Evolutionary conservation across 352 stramenopile species (phyloP).

Genomic region (Phytopythium aichiense): DNA sequence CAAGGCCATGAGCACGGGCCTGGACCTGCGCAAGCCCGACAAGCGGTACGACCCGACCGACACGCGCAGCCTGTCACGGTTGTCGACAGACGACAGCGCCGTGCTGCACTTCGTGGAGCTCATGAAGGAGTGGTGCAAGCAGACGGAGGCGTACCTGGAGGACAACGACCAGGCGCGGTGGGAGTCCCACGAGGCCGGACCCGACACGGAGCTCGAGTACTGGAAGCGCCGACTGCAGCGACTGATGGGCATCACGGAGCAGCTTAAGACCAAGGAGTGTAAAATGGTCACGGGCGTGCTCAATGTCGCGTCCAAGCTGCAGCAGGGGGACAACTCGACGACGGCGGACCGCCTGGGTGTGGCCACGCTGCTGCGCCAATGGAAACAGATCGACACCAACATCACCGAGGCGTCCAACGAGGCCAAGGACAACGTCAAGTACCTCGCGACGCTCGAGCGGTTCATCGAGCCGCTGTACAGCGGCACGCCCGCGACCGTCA

Average conservation of each 20-base stretch:
- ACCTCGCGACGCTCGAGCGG: constrained; percentile 73
- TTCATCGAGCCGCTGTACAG: constrained; percentile 86
- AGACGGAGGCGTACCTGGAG: constrained; percentile 84
- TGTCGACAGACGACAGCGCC: constrained; percentile 63
- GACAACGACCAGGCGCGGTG: constrained; percentile 76
- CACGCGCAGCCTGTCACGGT: constrained; percentile 57
- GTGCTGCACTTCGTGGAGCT: constrained; percentile 86
- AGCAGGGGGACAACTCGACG: constrained; percentile 29
- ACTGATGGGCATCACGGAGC: constrained; percentile 85
- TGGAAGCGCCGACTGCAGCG: constrained; percentile 81
- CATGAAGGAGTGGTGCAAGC: constrained; percentile 86
- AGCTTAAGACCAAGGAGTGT: constrained; percentile 87
- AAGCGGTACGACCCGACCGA: constrained; percentile 72
- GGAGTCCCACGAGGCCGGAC: constrained; percentile 80
- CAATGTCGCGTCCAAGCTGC: constrained; percentile 77
- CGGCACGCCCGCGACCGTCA: constrained; percentile 46
- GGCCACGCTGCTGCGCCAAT: constrained; percentile 56
- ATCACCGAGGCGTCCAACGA: constrained; percentile 84
- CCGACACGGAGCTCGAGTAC: constrained; percentile 83
- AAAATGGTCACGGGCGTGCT: constrained; percentile 85
- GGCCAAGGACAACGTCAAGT: constrained; percentile 87
- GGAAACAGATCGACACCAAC: constrained; percentile 88
- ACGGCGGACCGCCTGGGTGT: constrained; percentile 64
- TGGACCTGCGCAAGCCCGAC: constrained; percentile 87
- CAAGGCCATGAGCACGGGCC: constrained; percentile 83